Percentiles rank a stretch among this genome's conserved stretches.
Conservation (phyloP, 2,329 filamentous ascomycete genomes). For the Diaporthe amygdali region DNA sequence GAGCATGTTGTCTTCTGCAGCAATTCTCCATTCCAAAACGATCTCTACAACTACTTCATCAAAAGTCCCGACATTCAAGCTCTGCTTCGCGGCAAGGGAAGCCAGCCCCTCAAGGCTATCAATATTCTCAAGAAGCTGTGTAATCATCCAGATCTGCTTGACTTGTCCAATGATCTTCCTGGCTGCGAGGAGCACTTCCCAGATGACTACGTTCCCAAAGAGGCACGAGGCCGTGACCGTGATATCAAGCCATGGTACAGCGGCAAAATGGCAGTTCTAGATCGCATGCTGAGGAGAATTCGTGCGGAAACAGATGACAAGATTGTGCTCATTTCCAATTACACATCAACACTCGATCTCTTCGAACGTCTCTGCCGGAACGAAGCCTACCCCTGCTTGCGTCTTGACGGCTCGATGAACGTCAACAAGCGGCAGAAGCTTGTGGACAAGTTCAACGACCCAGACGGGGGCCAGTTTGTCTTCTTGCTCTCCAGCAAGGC, state of each 20-base stretch:
- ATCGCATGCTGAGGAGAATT: slow-evolving; percentile 95
- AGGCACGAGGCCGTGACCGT: slow-evolving; percentile 84
- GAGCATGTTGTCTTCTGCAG: slow-evolving; percentile 99
- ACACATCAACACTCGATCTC: slow-evolving; percentile 93
- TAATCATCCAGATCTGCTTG: slow-evolving; percentile 94
- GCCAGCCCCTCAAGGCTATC: slow-evolving; percentile 95
- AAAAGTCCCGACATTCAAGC: slow-evolving; percentile 94
- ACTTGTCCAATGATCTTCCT: slow-evolving; percentile 81
- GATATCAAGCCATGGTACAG: slow-evolving; percentile 96
- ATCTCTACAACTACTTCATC: slow-evolving; percentile 96
- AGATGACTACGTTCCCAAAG: slow-evolving; percentile 86
- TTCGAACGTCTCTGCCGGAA: slow-evolving; percentile 90
- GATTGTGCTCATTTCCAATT: slow-evolving; percentile 98
- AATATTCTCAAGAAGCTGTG: slow-evolving; percentile 97
- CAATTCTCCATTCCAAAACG: slow-evolving; percentile 88
- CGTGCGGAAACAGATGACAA: slow-evolving; percentile 97
- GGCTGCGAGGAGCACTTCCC: slow-evolving; percentile 84
- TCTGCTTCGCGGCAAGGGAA: slow-evolving; percentile 89
- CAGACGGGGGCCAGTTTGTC: slow-evolving; percentile 86
- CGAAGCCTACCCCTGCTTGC: slow-evolving; percentile 82
- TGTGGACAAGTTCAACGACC: slow-evolving; percentile 97
- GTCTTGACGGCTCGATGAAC: slow-evolving; percentile 96
- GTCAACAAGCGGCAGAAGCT: slow-evolving; percentile 97
- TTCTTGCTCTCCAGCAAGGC: slow-evolving; percentile 98
- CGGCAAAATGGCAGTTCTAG: slow-evolving; percentile 98